phyloP scores from a whole-genome alignment of 768 basidiomycete species.

The Russula virescens region DNA sequence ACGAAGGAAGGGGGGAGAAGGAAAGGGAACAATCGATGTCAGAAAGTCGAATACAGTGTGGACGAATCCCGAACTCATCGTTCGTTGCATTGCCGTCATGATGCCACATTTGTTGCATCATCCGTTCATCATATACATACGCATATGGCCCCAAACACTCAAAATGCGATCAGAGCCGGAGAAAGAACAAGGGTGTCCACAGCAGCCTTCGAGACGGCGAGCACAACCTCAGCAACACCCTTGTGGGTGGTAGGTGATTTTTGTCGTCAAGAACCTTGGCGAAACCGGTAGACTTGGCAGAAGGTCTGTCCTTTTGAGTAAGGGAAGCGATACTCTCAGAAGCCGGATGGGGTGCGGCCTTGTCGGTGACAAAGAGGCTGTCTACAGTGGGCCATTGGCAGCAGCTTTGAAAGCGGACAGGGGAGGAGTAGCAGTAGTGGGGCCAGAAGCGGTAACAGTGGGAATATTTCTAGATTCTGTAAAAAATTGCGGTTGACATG shows the following conservation, averaged over 20 bases:
- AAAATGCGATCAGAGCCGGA: constrained; percentile 78
- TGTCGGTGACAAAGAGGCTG: constrained; percentile 79
- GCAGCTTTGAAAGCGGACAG: constrained; percentile 69
- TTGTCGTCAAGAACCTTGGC: constrained; percentile 88
- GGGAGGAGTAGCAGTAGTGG: constrained; percentile 53
- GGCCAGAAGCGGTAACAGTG: constrained; percentile 59
- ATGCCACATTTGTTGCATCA: too few species aligned
- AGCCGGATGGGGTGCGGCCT: constrained; percentile 69
- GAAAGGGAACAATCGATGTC: too few species aligned
- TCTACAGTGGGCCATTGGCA: constrained; percentile 43
- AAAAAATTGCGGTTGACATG: constrained; percentile 16
- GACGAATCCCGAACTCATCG: too few species aligned
- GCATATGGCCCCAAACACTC: too few species aligned
- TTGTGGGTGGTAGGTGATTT: constrained; percentile 87
- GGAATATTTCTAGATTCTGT: constrained; percentile 66
- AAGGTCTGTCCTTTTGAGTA: constrained; percentile 80
- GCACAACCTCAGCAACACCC: constrained; percentile 72
- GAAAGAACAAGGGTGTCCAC: constrained; percentile 76
- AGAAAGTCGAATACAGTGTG: too few species aligned
- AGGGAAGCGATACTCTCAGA: constrained; percentile 62
- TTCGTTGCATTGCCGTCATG: too few species aligned
- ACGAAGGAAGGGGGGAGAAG: too few species aligned
- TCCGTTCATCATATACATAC: too few species aligned
- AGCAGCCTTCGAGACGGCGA: constrained; percentile 50
- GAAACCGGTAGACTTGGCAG: constrained; percentile 62